These are phyloP conservation scores for Pharus latifolius DNA, from an alignment of 176 grass and related monocot genomes.

Conservation along the genomic window DNA sequence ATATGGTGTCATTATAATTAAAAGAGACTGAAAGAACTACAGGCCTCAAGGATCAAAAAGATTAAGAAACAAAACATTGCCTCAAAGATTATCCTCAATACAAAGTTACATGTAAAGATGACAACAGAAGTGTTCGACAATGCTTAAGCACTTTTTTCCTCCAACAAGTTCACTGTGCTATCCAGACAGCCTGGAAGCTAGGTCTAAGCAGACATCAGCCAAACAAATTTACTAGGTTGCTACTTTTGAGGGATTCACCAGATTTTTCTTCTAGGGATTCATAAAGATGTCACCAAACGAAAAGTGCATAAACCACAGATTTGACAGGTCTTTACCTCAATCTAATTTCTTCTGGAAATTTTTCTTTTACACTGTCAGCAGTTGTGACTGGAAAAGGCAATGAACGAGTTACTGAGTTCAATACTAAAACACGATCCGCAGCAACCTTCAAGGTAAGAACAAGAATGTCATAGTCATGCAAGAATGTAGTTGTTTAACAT, in stretches of 20 bases:
- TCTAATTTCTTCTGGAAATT: slow-evolving; percentile 88
- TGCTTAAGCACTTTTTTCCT: too few species aligned
- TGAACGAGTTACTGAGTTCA: slow-evolving; percentile 73
- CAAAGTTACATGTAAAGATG: not conserved
- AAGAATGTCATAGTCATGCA: not conserved
- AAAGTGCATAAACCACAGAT: not conserved
- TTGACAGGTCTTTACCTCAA: slow-evolving; percentile 51
- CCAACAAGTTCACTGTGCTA: too few species aligned
- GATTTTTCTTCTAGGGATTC: not conserved
- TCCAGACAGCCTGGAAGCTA: too few species aligned
- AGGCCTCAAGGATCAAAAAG: too few species aligned
- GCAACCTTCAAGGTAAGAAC: slow-evolving; percentile 43
- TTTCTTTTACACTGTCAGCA: slow-evolving; percentile 69
- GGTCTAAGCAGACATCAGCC: not conserved
- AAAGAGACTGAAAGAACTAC: not conserved
- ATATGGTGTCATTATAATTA: not conserved
- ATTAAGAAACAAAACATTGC: too few species aligned
- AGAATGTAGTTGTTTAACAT: not conserved
- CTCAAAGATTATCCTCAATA: not conserved
- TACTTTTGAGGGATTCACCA: not conserved
- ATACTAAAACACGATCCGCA: slow-evolving; percentile 55
- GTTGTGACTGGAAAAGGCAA: slow-evolving; percentile 88
- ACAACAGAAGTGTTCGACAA: not conserved
- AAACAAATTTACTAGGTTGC: not conserved
- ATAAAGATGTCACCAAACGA: not conserved